Evolutionary conservation across 2,329 filamentous ascomycete species (phyloP), one percentile per base, ranked within the genome.

Genomic region (Ramichloridium luteum): DNA sequence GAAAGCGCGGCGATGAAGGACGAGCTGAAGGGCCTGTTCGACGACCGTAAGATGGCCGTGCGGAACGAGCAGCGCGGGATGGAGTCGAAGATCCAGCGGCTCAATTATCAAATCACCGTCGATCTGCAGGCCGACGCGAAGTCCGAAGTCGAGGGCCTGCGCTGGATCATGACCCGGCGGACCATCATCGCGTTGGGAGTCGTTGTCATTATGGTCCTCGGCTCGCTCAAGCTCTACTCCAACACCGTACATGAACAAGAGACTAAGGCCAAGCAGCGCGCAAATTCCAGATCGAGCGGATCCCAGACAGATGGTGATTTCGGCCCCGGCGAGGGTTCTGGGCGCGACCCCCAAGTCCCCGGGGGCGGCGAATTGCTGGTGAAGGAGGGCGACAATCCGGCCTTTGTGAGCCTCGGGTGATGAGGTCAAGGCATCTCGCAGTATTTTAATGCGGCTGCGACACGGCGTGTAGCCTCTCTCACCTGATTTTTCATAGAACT

Each of bases 51-150:
- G 55, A 93, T 96, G 81, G 73, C 75, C 2, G 85, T 93, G 2
- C 67, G 85, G 33, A 81, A 88, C 56, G 82, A 94, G 55, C 85
- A 94, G 58, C 77, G 85, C 51, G 68, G 69, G 5, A 79, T 82
- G 50, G 88, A 96, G 52, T 81, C 80, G 30, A 77, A 77, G 47
- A 78, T 84, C 40, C 86, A 94, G 65, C 80, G 93, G 61, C 70
- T 96, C 45, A 93, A 88, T 59, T 93, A 96, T 60, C 90, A 93
- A 55, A 96, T 98, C 56, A 92, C 82, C 13, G 84, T 93, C 17
- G 70, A 74, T 25, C 69, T 98, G 26, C 92, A 84, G 55, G 90
- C 83, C 40, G 90, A 96, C 56, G 76, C 80, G 28, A 86, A 88
- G 54, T 88, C 81, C 4, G 82, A 94, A 47, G 86, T 96, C 29